Base-by-base conservation (phyloP, 768 basidiomycete genomes). In the Tremella yokohamensis region DNA sequence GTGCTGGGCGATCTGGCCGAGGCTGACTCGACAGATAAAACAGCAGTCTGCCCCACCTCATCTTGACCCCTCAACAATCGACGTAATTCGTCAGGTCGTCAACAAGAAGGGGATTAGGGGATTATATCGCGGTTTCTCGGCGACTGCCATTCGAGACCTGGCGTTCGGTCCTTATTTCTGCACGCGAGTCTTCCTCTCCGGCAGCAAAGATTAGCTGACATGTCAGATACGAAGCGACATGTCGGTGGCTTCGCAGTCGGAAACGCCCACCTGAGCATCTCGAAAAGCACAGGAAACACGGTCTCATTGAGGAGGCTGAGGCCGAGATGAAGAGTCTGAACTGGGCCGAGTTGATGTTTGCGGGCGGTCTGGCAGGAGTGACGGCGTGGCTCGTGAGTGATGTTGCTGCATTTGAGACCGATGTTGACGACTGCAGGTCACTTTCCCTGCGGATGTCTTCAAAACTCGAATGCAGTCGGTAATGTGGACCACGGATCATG, bases 101-200 rank as follows among this genome's bases (percentile, higher is more conserved):
- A 78, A 76, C 45, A 76, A 78, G 49, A 78, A 81, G 19, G 89
- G 89, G 0, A 18, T 88, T 13, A 72, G 78, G 48, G 89, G 87
- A 0, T 76, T 93, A 6, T 94, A 87, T 75, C 83, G 90, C 3
- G 92, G 92, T 0, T 77, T 88, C 49, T 79, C 81, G 0, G 82
- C 84, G 0, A 93, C 90, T 0, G 84, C 85, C 0, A 70, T 90
- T 38, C 79, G 92, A 34, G 91, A 94, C 73, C 79, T 81, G 8
- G 89, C 86, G 1, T 94, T 88, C 68, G 92, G 90, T 7, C 84
- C 87, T 1, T 94, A 96, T 76, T 96, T 94, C 73, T 79, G 81
- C 54, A 82, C 85, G 87, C 64, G 84, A 79, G n/a, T 16, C 15
- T 18, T 19, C 34, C 16, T 15, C 1, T 7, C 15, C 18, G 20